Evolutionary conservation across 768 basidiomycete genomes (phyloP).

Genomic region (Russula olivacea): DNA sequence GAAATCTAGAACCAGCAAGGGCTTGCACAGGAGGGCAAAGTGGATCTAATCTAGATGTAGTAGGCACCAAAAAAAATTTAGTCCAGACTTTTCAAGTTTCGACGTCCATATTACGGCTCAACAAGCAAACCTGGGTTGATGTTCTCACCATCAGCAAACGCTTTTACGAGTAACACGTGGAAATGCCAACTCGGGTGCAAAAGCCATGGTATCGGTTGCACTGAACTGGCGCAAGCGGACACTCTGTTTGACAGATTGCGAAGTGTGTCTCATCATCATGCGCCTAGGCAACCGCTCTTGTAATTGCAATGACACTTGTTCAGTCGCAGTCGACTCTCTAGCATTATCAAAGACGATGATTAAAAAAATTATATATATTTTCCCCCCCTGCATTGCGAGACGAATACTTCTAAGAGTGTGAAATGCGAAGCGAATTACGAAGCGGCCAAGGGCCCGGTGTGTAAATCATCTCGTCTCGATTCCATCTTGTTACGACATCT

Average conservation of each 20-base stretch:
- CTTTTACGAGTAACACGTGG: not conserved
- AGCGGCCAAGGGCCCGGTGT: not conserved
- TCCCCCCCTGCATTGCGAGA: too few relatives aligned
- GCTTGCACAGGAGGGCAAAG: not conserved
- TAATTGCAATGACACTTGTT: not conserved
- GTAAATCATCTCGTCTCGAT: not conserved
- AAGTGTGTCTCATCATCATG: not conserved
- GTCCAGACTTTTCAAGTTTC: not conserved
- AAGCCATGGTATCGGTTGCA: not conserved
- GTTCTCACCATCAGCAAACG: not conserved
- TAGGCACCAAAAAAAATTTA: not conserved
- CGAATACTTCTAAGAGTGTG: not conserved
- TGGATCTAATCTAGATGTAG: slow-evolving; percentile 7
- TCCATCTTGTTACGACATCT: not conserved
- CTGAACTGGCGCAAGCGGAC: not conserved
- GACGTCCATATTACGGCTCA: not conserved
- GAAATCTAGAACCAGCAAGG: not conserved
- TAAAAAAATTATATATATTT: too few relatives aligned
- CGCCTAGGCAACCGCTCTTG: not conserved
- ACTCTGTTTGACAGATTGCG: not conserved
- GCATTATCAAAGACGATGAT: not conserved
- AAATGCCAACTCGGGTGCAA: not conserved
- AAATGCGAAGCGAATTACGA: not conserved
- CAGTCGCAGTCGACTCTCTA: not conserved
- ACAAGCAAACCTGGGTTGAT: not conserved